Conservation (phyloP, 2,329 filamentous ascomycete species). For the Cladophialophora exuberans region DNA sequence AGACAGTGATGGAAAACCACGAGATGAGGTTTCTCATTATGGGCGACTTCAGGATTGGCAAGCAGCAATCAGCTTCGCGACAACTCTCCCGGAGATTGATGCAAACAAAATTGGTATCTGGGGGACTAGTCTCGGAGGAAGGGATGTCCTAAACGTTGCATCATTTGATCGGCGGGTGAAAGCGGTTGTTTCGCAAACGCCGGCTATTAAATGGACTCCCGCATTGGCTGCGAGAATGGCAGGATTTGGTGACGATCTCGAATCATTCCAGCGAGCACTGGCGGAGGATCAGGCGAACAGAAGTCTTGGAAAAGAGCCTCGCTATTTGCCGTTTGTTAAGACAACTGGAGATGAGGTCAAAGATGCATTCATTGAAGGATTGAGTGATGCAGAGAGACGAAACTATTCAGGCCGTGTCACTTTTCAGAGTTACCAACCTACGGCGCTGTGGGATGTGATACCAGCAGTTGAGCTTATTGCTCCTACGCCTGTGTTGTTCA, state of each 20-base stretch:
- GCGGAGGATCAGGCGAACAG: slow-evolving; percentile 16
- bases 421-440: slow-evolving; percentile 22
- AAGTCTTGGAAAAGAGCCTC: slow-evolving; percentile 16
- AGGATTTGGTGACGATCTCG: slow-evolving; percentile 19
- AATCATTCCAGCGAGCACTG: slow-evolving; percentile 11
- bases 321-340: slow-evolving; percentile 22
- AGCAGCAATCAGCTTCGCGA: slow-evolving; percentile 45
- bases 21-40: slow-evolving; percentile 37
- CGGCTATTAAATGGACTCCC: slow-evolving; percentile 20
- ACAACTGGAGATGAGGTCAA: slow-evolving; percentile 17
- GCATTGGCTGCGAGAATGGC: slow-evolving; percentile 14
- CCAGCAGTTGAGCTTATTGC: slow-evolving; percentile 36
- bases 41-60: slow-evolving; percentile 41
- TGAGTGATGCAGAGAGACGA: slow-evolving; percentile 18
- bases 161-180: slow-evolving; percentile 44
- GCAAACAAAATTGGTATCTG: slow-evolving; percentile 41
- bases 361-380: slow-evolving; percentile 4
- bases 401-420: slow-evolving; percentile 21
- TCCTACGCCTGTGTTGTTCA: slow-evolving; percentile 43
- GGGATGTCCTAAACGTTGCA: slow-evolving; percentile 42
- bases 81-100: slow-evolving; percentile 38
- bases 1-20: slow-evolving; percentile 36
- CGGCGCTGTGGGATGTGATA: slow-evolving; percentile 15
- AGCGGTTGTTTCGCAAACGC: slow-evolving; percentile 40
- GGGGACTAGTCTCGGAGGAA: slow-evolving; percentile 43